Evolutionary conservation across 805 yeast species (phyloP), one percentile per base, ranked within the genome.

Genomic region (Pichia nanzhaoensis): DNA sequence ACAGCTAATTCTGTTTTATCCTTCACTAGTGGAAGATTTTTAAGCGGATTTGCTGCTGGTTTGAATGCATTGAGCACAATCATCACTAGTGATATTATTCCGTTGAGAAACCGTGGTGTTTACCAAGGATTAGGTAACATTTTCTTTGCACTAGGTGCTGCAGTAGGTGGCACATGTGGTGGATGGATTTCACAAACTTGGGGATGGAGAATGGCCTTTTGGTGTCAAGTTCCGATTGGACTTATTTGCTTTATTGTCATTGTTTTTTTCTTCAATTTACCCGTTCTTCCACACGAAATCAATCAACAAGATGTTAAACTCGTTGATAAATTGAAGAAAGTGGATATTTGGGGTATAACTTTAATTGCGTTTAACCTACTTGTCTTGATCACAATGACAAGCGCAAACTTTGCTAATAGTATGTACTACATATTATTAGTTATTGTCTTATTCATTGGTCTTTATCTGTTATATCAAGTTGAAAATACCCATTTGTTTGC

Each of bases 11-110:
- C 74, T 13, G 70, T 80, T 13, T 51, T 65, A 37, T 52, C 69
- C 44, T 67, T 83, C 51, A 75, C 81, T 7, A 41, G 66, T 24
- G 75, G 83, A 6, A 65, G 89, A 53, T 81, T 87, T 50, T 68
- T 89, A 42, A 79, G 95, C 31, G 97, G 97, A 7, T 74, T 85
- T 51, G 96, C 96, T 12, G 95, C 95, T n/a, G 96, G 96, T 1
- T 74, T 88, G 56, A 80, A 83, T 47, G 75, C 93, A 0, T 66
- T 88, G 51, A 75, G 84, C 35, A 83, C 95, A 13, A 84, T 89
- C 45, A 74, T 87, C 12, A 75, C 84, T 62, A 77, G 86, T 42
- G 96, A 89, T 60, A 69, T 87, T 42, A 81, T 90, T 21, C 87
- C 95, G 3, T 70, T 89, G 54, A 71, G 95, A 46, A 78, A 82